Conservation (phyloP, 2,329 filamentous ascomycete species). For the Neopestalotiopsis clavispora region DNA sequence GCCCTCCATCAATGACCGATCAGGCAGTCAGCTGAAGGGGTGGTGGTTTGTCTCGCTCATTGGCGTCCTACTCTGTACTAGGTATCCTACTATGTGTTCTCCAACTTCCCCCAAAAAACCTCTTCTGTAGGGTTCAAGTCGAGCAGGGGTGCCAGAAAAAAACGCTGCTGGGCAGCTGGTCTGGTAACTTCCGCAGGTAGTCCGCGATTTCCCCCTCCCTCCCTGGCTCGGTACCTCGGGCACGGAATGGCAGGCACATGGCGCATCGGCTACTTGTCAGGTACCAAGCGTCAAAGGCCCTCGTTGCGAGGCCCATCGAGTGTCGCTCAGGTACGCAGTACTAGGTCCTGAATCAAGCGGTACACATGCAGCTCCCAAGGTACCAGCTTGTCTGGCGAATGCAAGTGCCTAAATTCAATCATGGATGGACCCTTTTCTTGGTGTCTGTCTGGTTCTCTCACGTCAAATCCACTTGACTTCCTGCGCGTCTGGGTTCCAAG, state of each 20-base stretch:
- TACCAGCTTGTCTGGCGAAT: neutral
- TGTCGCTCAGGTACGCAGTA: neutral
- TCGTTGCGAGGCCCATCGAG: neutral
- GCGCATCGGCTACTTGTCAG: neutral
- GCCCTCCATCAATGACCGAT: slow-evolving; percentile 9
- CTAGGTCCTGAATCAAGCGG: neutral
- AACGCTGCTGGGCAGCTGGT: no score
- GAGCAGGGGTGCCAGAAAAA: no score
- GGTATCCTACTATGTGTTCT: neutral
- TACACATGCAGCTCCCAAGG: neutral
- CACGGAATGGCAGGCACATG: neutral
- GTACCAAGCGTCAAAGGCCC: neutral
- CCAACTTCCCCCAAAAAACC: no score
- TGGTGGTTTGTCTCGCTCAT: neutral
- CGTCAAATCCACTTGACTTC: neutral
- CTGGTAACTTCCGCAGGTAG: no score
- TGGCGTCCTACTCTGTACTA: neutral
- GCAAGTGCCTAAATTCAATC: neutral
- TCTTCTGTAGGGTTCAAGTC: no score
- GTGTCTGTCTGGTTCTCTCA: neutral
- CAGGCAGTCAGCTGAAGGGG: slow-evolving; percentile 13
- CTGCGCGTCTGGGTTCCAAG: neutral
- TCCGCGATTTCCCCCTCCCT: neutral
- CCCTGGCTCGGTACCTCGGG: neutral
- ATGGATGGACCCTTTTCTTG: slow-evolving; percentile 8